Evolutionary conservation across 2,329 filamentous ascomycete species (phyloP).

Genomic region (Fonsecaea monophora): DNA sequence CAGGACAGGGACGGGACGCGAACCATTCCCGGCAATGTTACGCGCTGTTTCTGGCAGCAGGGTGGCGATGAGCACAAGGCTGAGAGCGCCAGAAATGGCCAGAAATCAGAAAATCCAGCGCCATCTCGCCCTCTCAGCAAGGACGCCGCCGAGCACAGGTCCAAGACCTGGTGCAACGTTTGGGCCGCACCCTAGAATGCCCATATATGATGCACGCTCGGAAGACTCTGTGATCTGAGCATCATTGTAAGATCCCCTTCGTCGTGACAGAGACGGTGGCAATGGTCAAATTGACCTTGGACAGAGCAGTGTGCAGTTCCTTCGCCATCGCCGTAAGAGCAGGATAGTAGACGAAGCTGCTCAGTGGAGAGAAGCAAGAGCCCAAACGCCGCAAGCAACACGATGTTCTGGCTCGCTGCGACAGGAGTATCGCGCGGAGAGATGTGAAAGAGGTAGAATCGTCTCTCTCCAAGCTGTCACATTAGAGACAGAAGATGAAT

Average conservation of each 20-base stretch:
- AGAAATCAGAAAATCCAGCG: conserved; percentile 54
- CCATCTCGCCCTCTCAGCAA: conserved; percentile 51
- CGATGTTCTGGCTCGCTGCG: neutral
- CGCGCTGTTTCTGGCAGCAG: conserved; percentile 51
- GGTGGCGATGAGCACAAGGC: conserved; percentile 39
- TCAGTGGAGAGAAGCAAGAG: conserved; percentile 17
- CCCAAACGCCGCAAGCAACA: conserved; percentile 15
- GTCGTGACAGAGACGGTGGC: neutral
- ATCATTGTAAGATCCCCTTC: neutral
- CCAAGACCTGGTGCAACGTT: conserved; percentile 54
- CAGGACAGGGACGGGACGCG: conserved; percentile 37
- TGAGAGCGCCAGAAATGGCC: conserved; percentile 45
- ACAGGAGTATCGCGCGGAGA: too few species aligned
- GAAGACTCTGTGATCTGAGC: conserved; percentile 41
- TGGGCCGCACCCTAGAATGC: conserved; percentile 50
- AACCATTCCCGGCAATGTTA: conserved; percentile 46
- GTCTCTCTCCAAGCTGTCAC: too few species aligned
- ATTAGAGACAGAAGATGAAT: too few species aligned
- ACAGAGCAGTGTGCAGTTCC: conserved; percentile 20
- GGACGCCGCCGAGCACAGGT: conserved; percentile 51
- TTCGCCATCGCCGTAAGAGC: conserved; percentile 20
- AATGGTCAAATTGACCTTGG: conserved; percentile 30
- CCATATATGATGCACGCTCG: conserved; percentile 56
- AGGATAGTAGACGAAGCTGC: conserved; percentile 42
- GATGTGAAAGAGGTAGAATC: too few species aligned